These are phyloP conservation scores for Sarocladiaceae sp. DNA, from an alignment of 2,329 filamentous ascomycete genomes.

Conservation along the genomic window DNA sequence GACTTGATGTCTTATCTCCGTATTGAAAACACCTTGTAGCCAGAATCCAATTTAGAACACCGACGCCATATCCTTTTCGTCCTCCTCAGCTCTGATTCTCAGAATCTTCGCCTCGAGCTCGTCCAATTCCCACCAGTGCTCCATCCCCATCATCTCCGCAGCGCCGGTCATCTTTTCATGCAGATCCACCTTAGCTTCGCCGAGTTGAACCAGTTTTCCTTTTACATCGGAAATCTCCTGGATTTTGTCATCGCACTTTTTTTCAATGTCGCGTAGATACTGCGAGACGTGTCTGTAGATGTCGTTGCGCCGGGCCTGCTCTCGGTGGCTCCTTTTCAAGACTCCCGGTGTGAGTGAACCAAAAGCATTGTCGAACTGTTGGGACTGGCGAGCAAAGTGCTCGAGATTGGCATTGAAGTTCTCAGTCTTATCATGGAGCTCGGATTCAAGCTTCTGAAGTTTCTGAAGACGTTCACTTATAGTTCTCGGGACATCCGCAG, in stretches of 20 bases:
- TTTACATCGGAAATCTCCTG: background rate
- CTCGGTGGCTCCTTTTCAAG: background rate
- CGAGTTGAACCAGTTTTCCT: slow-evolving; percentile 12
- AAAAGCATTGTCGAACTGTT: background rate
- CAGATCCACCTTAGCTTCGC: slow-evolving; percentile 12
- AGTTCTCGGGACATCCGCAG: slow-evolving; percentile 13
- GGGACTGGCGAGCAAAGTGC: background rate
- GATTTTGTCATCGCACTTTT: slow-evolving; percentile 11
- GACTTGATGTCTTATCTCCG: too few species aligned
- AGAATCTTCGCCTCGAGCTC: slow-evolving; percentile 2
- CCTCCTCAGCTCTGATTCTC: slow-evolving; percentile 2
- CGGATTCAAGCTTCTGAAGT: slow-evolving; percentile 11
- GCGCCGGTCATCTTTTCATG: slow-evolving; percentile 11
- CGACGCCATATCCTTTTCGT: background rate
- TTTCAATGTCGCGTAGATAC: slow-evolving; percentile 19
- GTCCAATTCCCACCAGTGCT: background rate
- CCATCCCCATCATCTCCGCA: slow-evolving; percentile 6
- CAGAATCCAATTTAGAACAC: slow-evolving; percentile 8
- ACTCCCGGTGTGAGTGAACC: background rate
- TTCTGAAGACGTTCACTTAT: slow-evolving; percentile 17
- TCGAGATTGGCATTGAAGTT: background rate
- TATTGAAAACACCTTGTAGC: too few species aligned
- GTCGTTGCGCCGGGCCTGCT: slow-evolving; percentile 13
- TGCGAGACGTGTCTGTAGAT: slow-evolving; percentile 22
- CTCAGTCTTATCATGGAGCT: background rate